Percentiles rank a stretch among this genome's conserved stretches.
phyloP scores from a whole-genome alignment of 2,329 filamentous ascomycete species.

The Xylariaceae sp. region DNA sequence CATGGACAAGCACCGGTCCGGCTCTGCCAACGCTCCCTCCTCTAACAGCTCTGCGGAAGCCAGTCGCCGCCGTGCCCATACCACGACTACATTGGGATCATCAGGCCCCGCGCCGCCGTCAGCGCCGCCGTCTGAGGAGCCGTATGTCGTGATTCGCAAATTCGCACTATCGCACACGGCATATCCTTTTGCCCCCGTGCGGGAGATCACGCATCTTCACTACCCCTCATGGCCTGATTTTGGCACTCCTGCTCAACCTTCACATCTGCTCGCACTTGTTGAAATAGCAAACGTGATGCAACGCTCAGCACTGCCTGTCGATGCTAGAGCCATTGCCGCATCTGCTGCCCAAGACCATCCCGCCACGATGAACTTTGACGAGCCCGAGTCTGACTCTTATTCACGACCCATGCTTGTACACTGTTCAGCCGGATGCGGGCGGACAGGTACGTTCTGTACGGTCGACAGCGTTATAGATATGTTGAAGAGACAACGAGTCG shows the following conservation, averaged over 20 bases:
- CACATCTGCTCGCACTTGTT: conserved; percentile 82
- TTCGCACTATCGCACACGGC: conserved; percentile 75
- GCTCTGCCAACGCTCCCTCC: conserved; percentile 30
- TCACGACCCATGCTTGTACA: conserved; percentile 81
- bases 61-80: conserved; percentile 50
- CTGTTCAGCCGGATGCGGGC: conserved; percentile 91
- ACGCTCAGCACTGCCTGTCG: conserved; percentile 48
- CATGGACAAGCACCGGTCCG: conserved; percentile 49
- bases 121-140: conserved; percentile 47
- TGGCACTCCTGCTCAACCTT: conserved; percentile 83
- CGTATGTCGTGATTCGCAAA: conserved; percentile 79
- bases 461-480: conserved; percentile 95
- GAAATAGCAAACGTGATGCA: conserved; percentile 78
- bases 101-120: conserved; percentile 22
- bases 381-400: conserved; percentile 51
- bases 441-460: conserved; percentile 94
- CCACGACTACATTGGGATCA: conserved; percentile 41
- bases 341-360: conserved; percentile 22
- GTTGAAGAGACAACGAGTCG: conserved; percentile 75
- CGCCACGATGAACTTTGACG: conserved; percentile 43
- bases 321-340: conserved; percentile 35
- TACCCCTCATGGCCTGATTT: conserved; percentile 98
- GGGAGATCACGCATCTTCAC: conserved; percentile 91
- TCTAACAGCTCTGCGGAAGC: conserved; percentile 28
- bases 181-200: conserved; percentile 78